Percentiles rank a stretch among this genome's conserved stretches.
Conservation (phyloP, 192 early-diverging fungal species). For the Coemansia umbellata region DNA sequence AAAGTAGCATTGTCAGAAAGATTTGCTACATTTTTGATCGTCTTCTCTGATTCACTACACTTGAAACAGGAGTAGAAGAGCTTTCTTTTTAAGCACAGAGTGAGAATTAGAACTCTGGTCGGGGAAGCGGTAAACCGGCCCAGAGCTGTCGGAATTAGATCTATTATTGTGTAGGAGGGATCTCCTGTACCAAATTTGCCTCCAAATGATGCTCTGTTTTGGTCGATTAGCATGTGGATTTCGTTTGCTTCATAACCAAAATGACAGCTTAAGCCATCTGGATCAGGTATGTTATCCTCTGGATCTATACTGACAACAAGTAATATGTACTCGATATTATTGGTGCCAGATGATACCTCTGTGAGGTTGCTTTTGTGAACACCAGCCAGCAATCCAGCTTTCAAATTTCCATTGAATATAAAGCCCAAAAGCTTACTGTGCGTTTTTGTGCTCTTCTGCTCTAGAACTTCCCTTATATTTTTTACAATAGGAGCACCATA, state of each 20-base stretch:
- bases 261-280: not conserved
- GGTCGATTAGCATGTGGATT: not conserved
- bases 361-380: not conserved
- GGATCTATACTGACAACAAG: not conserved
- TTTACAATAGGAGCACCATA: conserved; percentile 1
- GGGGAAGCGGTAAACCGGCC: too few species aligned
- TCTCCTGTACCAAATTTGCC: not conserved
- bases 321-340: not conserved
- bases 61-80: too few species aligned
- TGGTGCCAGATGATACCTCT: not conserved
- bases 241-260: not conserved
- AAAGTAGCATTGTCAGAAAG: too few species aligned
- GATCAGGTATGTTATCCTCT: not conserved
- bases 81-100: too few species aligned
- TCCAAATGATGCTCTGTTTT: not conserved
- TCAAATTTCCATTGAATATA: conserved; percentile 6
- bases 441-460: not conserved
- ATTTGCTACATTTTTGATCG: too few species aligned
- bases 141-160: too few species aligned
- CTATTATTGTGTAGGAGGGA: too few species aligned
- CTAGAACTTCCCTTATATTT: not conserved
- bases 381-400: conserved; percentile 3
- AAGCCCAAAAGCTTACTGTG: not conserved
- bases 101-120: too few species aligned
- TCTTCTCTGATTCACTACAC: too few species aligned